Evolutionary conservation across 192 early-diverging fungal genomes (phyloP).

Genomic region (Rhizophagus sp.): DNA sequence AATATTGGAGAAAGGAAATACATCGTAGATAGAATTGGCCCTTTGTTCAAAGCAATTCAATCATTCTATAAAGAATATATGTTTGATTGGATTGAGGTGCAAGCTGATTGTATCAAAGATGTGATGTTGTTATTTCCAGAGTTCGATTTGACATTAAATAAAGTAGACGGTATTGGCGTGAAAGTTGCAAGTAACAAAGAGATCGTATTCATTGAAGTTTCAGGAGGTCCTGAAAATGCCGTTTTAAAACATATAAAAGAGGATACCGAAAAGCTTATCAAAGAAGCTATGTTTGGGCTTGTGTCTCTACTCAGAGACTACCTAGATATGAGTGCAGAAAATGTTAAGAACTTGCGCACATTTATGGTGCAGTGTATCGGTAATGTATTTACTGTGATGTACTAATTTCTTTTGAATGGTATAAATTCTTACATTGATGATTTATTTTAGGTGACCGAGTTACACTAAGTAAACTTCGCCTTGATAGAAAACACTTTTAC

Average conservation of each 20-base stretch:
- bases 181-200: slow-evolving; percentile 26
- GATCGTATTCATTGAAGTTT: slow-evolving; percentile 16
- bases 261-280: slow-evolving; percentile 24
- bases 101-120: slow-evolving; percentile 17
- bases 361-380: neutral
- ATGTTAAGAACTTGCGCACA: neutral
- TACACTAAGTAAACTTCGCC: neutral
- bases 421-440: too few relatives aligned
- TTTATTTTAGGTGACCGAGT: too few relatives aligned
- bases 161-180: slow-evolving; percentile 13
- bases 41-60: slow-evolving; percentile 26
- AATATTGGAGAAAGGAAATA: slow-evolving; percentile 19
- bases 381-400: too few relatives aligned
- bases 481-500: too few relatives aligned
- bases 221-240: neutral
- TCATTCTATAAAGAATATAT: slow-evolving; percentile 25
- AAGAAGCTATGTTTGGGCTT: slow-evolving; percentile 21
- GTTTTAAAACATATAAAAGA: slow-evolving; percentile 1
- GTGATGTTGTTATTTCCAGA: slow-evolving; percentile 17
- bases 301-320: slow-evolving; percentile 17
- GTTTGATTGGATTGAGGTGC: slow-evolving; percentile 26
- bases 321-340: slow-evolving; percentile 22
- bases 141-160: slow-evolving; percentile 24
- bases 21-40: slow-evolving; percentile 22
- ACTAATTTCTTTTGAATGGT: too few relatives aligned